Base-by-base conservation (phyloP, 2,329 filamentous ascomycete species). In the Emydomyces testavorans region DNA sequence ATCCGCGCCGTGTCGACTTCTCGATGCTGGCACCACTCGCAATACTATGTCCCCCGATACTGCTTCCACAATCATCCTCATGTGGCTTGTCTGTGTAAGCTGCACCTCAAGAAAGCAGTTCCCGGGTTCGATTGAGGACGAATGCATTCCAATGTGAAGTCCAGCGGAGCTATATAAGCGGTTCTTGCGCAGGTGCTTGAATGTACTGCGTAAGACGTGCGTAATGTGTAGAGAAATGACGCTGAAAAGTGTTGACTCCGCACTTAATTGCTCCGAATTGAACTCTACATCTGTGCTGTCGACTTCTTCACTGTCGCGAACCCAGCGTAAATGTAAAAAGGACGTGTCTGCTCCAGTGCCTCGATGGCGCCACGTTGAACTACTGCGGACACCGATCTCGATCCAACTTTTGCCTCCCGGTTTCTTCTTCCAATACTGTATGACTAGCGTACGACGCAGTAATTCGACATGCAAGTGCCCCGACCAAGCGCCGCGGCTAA, bases 351-450 rank as follows among this genome's bases (percentile, higher is more conserved):
- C 50, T 24, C 62, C 60, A 36, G 60, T 58, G 42, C 62, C 66
- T 49, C n/a, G 2, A 8, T 26, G 7, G 15, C n/a, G 16, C 15
- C 37, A n/a, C 55, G 60, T 26, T 58, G 53, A 51, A 61, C 70
- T 26, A 82, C 82, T 59, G 81, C 88, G 38, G 29, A 94, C 77
- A 7, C 88, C 89, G 43, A 98, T 72, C 54, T 96, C 82, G 40
- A 98, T 73, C 90, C 92, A 98, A 62, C 81, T 94, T 69, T 93
- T 94, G 13, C 77, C 73, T 0, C 78, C 78, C 49, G 75, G 73
- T 57, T 80, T 78, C 43, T 77, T 75, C 13, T 77, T 73, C 92
- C 92, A 98, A 66, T 98, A 98, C 59, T 95, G 89, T 28, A 98
- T 77, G 7, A 88, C 79, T 50, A 98, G 70, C 23, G 83, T 83